Evolutionary conservation across 2,329 filamentous ascomycete genomes (phyloP), one percentile per base, ranked within the genome.

Genomic region (Ampelomyces quisqualis): DNA sequence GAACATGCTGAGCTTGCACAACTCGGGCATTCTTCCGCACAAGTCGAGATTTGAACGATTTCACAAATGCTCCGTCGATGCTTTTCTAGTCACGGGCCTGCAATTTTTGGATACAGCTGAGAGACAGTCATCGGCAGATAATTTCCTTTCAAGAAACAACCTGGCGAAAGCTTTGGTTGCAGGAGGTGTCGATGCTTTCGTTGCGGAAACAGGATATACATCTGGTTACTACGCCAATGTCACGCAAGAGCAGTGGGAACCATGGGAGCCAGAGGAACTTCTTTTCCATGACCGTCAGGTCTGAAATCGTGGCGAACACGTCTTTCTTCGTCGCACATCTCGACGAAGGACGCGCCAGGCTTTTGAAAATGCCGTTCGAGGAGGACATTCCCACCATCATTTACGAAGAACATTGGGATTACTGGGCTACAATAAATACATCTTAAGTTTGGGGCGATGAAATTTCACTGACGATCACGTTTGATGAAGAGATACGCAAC

Each of bases 321-420:
- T 76, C 74, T 0, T 84, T 82, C 47, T 67, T 84, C 0, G 73
- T 77, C 1, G 80, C 81, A 0, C 73, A 75, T 27, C 83, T 84
- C 36, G 80, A 84, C 51, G 80, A 78, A 27, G 78, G 77, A 10
- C 74, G 81, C 20, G 80, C 78, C 0, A 71, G 75, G 18, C 72
- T 84, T 57, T 71, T 84, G 5, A 73, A 73, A 1, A 83, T 84
- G 67, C 80, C 81, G 1, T 72, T 73, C 4, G 64, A 72, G 2
- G 60, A 71, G 2, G 67, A 73, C 11, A 68, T 84, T 5, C 70
- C 77, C 8, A 77, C 82, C 26, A 70, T 84, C 10, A 69, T 73
- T 0, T 84, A 81, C 73, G 79, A 84, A 60, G 81, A 84, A 52
- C 79, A 83, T 49, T 83, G 79, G 80, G 73, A 83, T 57, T 80